A percentile compares a stretch with the other conserved stretches of the same genome.
Evolutionary conservation across 208 protist species (phyloP).

Genomic region (Herpetomonas muscarum): DNA sequence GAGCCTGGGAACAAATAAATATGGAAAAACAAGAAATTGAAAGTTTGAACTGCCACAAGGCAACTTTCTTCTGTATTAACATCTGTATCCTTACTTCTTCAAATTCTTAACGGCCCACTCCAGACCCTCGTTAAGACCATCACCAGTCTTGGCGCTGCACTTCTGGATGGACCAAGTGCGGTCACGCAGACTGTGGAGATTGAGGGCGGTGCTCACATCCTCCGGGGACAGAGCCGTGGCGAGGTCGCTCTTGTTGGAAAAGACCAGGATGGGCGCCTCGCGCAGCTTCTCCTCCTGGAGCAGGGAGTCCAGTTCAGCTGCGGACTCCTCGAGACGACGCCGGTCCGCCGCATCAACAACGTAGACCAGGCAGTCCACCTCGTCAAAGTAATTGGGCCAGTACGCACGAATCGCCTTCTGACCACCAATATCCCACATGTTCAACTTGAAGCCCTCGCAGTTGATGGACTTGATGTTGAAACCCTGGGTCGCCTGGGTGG

Average conservation of each 20-base stretch:
- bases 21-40: constrained; percentile 5
- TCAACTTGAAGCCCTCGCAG: constrained; percentile 96
- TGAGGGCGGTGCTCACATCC: constrained; percentile 80
- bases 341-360: constrained; percentile 95
- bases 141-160: constrained; percentile 89
- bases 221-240: constrained; percentile 81
- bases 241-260: constrained; percentile 98
- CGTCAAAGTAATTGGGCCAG: constrained; percentile 98
- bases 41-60: background rate
- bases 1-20: background rate
- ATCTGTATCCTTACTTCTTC: constrained; percentile 52
- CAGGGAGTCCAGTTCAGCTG: constrained; percentile 89
- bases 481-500: constrained; percentile 96
- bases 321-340: constrained; percentile 93
- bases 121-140: constrained; percentile 84
- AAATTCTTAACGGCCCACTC: constrained; percentile 88
- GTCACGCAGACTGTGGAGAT: constrained; percentile 84
- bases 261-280: constrained; percentile 94
- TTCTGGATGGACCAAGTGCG: constrained; percentile 90
- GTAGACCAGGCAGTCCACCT: constrained; percentile 96
- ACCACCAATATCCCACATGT: constrained; percentile 98
- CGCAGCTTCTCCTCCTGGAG: constrained; percentile 94
- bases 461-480: constrained; percentile 98
- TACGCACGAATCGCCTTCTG: constrained; percentile 97
- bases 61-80: background rate